Conservation (phyloP, 108 stramenopile genomes). For the Skeletonema tropicum region DNA sequence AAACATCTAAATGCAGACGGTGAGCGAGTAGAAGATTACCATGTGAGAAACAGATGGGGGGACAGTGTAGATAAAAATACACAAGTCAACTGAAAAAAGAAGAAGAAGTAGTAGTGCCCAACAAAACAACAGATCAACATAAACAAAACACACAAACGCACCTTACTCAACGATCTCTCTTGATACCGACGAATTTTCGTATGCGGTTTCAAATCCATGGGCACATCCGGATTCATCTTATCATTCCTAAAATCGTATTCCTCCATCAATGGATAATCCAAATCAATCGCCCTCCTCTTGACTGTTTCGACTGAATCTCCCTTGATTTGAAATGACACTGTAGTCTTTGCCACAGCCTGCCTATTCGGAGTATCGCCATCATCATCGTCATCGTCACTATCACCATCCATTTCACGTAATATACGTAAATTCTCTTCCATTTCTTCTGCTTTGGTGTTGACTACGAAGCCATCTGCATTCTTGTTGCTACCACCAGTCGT, state of each 20-base stretch:
- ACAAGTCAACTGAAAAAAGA: neutral
- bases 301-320: conserved; percentile 83
- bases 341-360: conserved; percentile 45
- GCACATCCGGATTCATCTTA: conserved; percentile 79
- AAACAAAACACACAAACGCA: too few relatives aligned
- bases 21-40: neutral
- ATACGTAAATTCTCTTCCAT: conserved; percentile 90
- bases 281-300: conserved; percentile 89
- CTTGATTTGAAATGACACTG: conserved; percentile 81
- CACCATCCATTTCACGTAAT: conserved; percentile 73
- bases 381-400: conserved; percentile 77
- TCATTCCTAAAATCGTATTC: conserved; percentile 99
- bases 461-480: conserved; percentile 72
- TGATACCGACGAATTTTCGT: conserved; percentile 97
- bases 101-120: too few relatives aligned
- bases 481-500: neutral
- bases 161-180: conserved; percentile 87
- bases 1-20: conserved; percentile 81
- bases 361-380: conserved; percentile 41
- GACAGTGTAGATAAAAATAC: too few relatives aligned
- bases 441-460: conserved; percentile 78
- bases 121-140: too few relatives aligned
- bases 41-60: neutral
- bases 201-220: conserved; percentile 93
- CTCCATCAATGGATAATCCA: conserved; percentile 91